Conservation (phyloP, 495 filamentous ascomycete genomes). For the Podospora conica region DNA sequence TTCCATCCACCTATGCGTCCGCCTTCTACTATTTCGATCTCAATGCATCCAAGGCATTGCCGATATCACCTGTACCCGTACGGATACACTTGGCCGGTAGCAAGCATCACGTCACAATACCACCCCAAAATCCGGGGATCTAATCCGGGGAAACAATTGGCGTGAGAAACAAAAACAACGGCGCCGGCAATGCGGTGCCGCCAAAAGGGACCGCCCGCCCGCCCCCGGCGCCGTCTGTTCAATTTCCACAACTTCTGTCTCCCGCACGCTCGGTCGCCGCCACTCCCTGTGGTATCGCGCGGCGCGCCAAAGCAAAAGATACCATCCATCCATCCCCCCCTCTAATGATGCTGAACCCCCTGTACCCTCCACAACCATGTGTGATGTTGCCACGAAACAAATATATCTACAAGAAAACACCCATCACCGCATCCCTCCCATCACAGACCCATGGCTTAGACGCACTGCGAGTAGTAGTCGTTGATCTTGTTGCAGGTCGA, state of each 20-base stretch:
- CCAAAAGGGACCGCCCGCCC: background rate
- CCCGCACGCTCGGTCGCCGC: background rate
- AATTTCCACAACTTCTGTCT: background rate
- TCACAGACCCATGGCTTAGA: background rate
- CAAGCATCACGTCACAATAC: background rate
- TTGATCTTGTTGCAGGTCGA: slow-evolving; percentile 23
- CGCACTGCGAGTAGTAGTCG: slow-evolving; percentile 29
- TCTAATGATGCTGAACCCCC: background rate
- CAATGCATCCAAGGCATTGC: background rate
- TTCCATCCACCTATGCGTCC: background rate
- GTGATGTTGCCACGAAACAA: background rate
- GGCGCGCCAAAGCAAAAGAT: background rate
- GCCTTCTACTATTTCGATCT: background rate
- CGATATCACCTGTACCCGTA: background rate
- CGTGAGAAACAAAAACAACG: background rate
- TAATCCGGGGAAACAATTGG: background rate
- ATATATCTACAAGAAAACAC: too few relatives aligned
- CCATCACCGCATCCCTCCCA: too few relatives aligned
- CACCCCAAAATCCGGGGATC: background rate
- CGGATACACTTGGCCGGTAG: background rate
- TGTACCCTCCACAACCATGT: background rate
- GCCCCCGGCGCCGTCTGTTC: background rate
- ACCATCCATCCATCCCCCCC: background rate
- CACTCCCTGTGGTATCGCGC: background rate
- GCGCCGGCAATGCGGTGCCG: background rate